Base-by-base conservation (phyloP, 495 filamentous ascomycete species). In the Penicillium cinerascens region DNA sequence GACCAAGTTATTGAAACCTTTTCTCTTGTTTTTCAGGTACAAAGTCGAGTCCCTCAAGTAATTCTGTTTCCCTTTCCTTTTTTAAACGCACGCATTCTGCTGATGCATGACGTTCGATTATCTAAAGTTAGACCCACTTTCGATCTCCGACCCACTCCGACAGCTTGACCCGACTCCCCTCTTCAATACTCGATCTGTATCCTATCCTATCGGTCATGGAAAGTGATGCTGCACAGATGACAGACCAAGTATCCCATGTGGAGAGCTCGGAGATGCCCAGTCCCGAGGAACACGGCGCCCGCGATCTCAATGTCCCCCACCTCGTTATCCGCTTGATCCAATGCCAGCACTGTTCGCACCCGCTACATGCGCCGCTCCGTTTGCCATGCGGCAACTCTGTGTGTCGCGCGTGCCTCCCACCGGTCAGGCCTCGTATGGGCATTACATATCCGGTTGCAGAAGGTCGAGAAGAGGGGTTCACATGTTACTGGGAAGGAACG, bases 361-460 rank as follows among this genome's bases (percentile, higher is more conserved):
- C 86, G 2, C 72, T 92, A 3, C 76, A 68, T 25, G 73, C 78
- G 0, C 90, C 92, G 11, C 73, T 88, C 39, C 88, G 88, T 4
- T 72, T 97, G 16, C 91, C 91, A 2, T 97, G 92, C 63, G 91
- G 92, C 3, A 82, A 87, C 63, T 81, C 86, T 6, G 57, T 95
- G 6, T 97, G 92, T 70, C 82, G 80, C 52, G 63, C 61, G 16
- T 97, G 92, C 68, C 70, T 96, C 2, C 91, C 92, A 6, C 65
- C 78, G 26, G 59, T 81, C 5, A 80, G 82, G 55, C 59, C 67
- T 18, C 78, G 89, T 22, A 72, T 72, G 50, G 81, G 87, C 51
- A 86, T 95, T 39, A 83, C 88, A 10, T 95, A 91, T 69, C 89
- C 88, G 0, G 80, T 78, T 33, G 78, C 74, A 3, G 75, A 79